phyloP scores from a whole-genome alignment of 2,329 filamentous ascomycete species.

The Colletotrichum sp. region DNA sequence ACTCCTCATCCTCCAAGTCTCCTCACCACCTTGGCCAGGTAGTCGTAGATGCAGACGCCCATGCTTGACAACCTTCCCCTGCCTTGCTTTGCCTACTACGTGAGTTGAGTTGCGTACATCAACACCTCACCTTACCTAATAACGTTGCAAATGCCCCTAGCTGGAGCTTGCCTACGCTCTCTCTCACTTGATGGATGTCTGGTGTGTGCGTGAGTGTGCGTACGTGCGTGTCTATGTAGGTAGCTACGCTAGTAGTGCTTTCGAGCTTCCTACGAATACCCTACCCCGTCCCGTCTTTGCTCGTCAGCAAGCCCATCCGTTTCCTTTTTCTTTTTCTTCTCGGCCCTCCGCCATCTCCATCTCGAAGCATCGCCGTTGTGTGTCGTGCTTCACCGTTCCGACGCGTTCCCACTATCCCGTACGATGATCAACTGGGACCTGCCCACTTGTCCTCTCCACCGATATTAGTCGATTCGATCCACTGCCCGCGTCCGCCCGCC shows the following conservation, averaged over 20 bases:
- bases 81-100: neutral
- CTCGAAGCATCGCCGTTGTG: neutral
- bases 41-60: neutral
- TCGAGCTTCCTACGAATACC: neutral
- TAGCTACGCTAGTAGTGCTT: neutral
- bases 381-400: constrained; percentile 1
- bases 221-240: neutral
- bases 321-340: neutral
- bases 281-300: neutral
- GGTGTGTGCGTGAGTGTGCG: neutral
- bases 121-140: neutral
- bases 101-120: neutral
- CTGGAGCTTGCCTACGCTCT: neutral
- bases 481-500: neutral
- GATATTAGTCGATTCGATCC: constrained; percentile 11
- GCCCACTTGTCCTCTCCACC: constrained; percentile 6
- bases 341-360: neutral
- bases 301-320: neutral
- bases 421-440: constrained; percentile 12
- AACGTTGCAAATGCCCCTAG: neutral
- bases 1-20: neutral
- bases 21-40: neutral
- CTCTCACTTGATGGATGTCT: neutral
- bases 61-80: neutral
- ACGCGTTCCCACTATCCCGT: constrained; percentile 4